Percentiles rank a stretch among this genome's conserved stretches.
phyloP scores from a whole-genome alignment of 2,329 filamentous ascomycete genomes.

The Leptographium flavum region DNA sequence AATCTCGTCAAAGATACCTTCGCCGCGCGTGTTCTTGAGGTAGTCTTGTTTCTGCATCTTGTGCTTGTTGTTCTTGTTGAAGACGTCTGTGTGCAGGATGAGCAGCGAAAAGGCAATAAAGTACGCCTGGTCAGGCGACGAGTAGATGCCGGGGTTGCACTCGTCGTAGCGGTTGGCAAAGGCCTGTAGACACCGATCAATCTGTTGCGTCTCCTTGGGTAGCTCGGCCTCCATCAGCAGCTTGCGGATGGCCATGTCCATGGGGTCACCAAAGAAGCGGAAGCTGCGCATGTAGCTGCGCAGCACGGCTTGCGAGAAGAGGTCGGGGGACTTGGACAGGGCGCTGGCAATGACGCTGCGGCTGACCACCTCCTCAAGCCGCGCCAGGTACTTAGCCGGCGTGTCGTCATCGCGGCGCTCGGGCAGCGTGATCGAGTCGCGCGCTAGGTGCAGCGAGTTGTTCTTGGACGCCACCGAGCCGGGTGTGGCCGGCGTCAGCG shows the following conservation, averaged over 20 bases:
- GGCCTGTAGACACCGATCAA: slow-evolving; percentile 83
- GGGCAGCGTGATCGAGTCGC: slow-evolving; percentile 58
- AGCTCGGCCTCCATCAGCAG: slow-evolving; percentile 92
- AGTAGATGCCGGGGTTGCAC: slow-evolving; percentile 93
- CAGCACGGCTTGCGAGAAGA: slow-evolving; percentile 70
- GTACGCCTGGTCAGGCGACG: slow-evolving; percentile 85
- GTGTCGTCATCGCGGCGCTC: slow-evolving; percentile 78
- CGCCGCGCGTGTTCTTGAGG: slow-evolving; percentile 82
- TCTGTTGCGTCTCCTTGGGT: slow-evolving; percentile 95
- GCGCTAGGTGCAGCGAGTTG: slow-evolving; percentile 65
- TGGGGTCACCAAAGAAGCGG: slow-evolving; percentile 88
- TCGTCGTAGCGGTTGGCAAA: slow-evolving; percentile 97
- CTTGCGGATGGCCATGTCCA: slow-evolving; percentile 95
- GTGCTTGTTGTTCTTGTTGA: slow-evolving; percentile 99
- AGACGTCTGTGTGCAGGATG: slow-evolving; percentile 95
- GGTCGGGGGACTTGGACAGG: slow-evolving; percentile 72
- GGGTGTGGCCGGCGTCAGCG: slow-evolving; percentile 55
- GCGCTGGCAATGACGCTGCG: slow-evolving; percentile 73
- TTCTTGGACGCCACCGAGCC: slow-evolving; percentile 60
- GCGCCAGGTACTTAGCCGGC: slow-evolving; percentile 73
- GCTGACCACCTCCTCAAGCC: slow-evolving; percentile 66
- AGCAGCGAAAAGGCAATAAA: slow-evolving; percentile 95
- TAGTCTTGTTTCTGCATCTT: slow-evolving; percentile 98
- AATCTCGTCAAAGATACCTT: slow-evolving; percentile 87
- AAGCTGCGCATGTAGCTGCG: slow-evolving; percentile 94